phyloP scores from a whole-genome alignment of 352 stramenopile species.

The Saprolegnia parasitica region DNA sequence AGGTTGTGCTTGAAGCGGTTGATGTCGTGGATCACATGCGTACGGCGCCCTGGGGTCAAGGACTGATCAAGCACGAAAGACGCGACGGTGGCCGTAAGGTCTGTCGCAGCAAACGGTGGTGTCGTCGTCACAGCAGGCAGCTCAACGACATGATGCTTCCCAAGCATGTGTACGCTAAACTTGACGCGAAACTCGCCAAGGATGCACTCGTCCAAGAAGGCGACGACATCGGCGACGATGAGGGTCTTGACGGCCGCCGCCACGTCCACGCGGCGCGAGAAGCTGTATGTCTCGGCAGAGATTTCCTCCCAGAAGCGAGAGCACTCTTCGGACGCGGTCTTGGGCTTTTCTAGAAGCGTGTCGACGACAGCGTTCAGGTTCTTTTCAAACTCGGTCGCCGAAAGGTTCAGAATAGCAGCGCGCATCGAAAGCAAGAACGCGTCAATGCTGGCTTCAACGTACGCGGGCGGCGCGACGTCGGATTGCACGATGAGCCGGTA shows the following conservation, averaged over 20 bases:
- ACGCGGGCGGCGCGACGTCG: conserved; percentile 52
- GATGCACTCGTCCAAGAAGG: conserved; percentile 63
- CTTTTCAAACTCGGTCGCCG: conserved; percentile 38
- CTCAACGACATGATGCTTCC: conserved; percentile 44
- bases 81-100: conserved; percentile 29
- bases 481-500: conserved; percentile 83
- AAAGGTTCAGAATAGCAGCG: conserved; percentile 30
- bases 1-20: conserved; percentile 58
- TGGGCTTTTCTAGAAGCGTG: conserved; percentile 56
- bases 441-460: conserved; percentile 71
- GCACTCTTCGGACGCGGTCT: conserved; percentile 64
- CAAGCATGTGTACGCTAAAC: conserved; percentile 50
- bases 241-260: conserved; percentile 47
- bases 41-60: not conserved
- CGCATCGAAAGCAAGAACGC: conserved; percentile 55
- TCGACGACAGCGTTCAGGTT: conserved; percentile 62
- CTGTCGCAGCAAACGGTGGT: conserved; percentile 11
- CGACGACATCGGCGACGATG: conserved; percentile 44
- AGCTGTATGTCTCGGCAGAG: conserved; percentile 56
- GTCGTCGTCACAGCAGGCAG: conserved; percentile 26
- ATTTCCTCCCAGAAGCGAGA: conserved; percentile 64
- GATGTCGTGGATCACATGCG: conserved; percentile 43
- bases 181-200: conserved; percentile 41
- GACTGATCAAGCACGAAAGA: conserved; percentile 42
- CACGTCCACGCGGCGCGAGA: conserved; percentile 51